Evolutionary conservation across 2,329 filamentous ascomycete species (phyloP), one percentile per base, ranked within the genome.

Genomic region (Knoxdaviesia proteae): DNA sequence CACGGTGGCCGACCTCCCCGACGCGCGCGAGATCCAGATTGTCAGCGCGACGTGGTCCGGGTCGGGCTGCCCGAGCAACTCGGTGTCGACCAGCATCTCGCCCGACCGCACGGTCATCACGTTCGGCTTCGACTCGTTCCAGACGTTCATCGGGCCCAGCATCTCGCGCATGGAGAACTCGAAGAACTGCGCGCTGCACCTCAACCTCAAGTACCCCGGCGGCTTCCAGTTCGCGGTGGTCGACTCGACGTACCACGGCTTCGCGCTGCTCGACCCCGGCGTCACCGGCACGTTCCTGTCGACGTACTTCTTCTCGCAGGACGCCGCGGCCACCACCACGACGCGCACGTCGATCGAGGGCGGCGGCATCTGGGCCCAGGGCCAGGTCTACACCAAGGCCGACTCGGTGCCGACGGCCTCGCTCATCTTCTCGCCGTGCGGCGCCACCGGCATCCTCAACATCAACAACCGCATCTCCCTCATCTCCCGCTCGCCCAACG

Each of bases 111-210:
- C 60, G 33, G 62, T 65, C 49, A 57, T 65, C 51, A 65, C 62
- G 41, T 64, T 65, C 44, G 62, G 62, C 45, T 65, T 65, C 49
- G 62, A 65, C 47, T 47, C 50, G 40, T 65, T 65, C 56, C 62
- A 65, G 53, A 63, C 61, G 42, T 65, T 62, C 53, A 65, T 63
- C 45, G 62, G 62, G 3, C 61, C 61, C n/a, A 60, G 57, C 39
- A 58, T 55, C 39, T 45, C 45, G 42, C 47, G 51, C 2, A 46
- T 55, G 10, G 58, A 62, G 46, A 55, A 54, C 49, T 58, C 56
- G 51, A 65, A 65, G 59, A 65, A 65, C 58, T 65, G 62, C 54
- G 61, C 64, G 52, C 59, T 65, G 34, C 62, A 65, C 51, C 49
- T 65, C 45, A 61, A 56, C 51, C 58, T 65, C 46, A 58, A 61